Base-by-base conservation (phyloP, 306 rosid genomes). In the Sicyos edulis region DNA sequence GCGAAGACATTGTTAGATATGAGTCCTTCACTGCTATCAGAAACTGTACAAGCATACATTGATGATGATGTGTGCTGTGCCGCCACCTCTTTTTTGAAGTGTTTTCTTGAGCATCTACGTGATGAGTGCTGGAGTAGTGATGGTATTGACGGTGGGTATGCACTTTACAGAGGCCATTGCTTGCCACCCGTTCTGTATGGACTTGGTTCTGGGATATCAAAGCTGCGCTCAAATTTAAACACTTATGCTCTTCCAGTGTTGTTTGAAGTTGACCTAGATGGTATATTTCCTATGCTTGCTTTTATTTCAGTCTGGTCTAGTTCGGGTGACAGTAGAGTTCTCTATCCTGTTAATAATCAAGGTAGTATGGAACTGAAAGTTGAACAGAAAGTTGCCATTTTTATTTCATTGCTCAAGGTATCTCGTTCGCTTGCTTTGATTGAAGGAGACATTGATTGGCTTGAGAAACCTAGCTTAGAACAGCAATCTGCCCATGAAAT, bases 41-140 rank as follows among this genome's bases (percentile, higher is more conserved):
- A 91, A 79, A 82, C 86, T 51, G 78, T 80, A 50, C 86, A 83
- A 57, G 96, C 96, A 7, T 93, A 93, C 72, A 82, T 85, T 24
- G 99, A 91, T 75, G 99, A 93, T 71, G 97, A 93, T 78, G 91
- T 93, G 29, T 93, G 97, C 81, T 88, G 96, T 81, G 99, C 99
- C 5, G 91, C 83, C 75, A 93, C 99, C 2, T 83, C 88, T 2
- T 88, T 93, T 84, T 84, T 91, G 78, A 93, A 87, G 88, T 85
- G 96, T 74, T 86, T 93, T 66, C 89, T 93, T 66, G 96, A 93
- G 86, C 55, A 78, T 70, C 80, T 93, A 88, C 95, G 97, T 53
- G 97, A 93, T 10, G 97, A 91, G 84, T 85, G 82, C 75, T 93
- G 99, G 97, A 87, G 82, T 76, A 81, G 83, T 51, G 87, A 91